phyloP scores from a whole-genome alignment of 108 stramenopile species.

The Schizochytrium sp. region DNA sequence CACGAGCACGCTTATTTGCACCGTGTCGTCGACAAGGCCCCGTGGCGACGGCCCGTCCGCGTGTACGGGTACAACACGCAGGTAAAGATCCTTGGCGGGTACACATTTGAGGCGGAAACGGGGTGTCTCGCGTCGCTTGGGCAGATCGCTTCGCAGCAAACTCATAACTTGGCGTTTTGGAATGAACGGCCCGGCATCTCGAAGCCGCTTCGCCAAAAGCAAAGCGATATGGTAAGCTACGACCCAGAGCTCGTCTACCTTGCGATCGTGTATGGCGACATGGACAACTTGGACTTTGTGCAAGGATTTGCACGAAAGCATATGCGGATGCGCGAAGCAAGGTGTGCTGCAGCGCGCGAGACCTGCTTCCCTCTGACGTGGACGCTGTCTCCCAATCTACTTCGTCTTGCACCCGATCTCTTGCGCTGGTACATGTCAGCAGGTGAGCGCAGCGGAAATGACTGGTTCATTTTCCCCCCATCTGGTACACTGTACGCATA shows the following conservation, averaged over 20 bases:
- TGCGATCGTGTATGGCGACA: conserved; percentile 14
- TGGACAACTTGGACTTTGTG: conserved; percentile 22
- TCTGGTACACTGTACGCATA: conserved; percentile 23
- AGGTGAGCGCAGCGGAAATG: not conserved
- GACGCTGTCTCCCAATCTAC: conserved; percentile 16
- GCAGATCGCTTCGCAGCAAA: not conserved
- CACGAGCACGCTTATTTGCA: conserved; percentile 10
- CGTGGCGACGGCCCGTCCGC: conserved; percentile 10
- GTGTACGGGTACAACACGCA: conserved; percentile 26
- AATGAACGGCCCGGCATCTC: not conserved
- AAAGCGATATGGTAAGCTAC: not conserved
- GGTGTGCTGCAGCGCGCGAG: not conserved
- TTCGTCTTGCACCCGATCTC: not conserved
- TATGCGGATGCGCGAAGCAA: not conserved
- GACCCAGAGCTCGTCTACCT: not conserved
- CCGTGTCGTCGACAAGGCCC: not conserved
- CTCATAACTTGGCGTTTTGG: conserved; percentile 17
- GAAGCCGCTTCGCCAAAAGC: not conserved
- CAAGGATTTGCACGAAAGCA: not conserved
- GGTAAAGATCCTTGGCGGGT: not conserved
- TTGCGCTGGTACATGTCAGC: conserved; percentile 15
- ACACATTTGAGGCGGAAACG: conserved; percentile 28
- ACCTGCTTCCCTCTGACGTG: conserved; percentile 26
- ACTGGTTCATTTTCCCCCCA: conserved; percentile 27
- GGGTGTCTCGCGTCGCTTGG: conserved; percentile 10